A percentile compares a stretch with the other conserved stretches of the same genome.
phyloP scores from a whole-genome alignment of 148 eudicot species.

The Pharnaceum exiguum region DNA sequence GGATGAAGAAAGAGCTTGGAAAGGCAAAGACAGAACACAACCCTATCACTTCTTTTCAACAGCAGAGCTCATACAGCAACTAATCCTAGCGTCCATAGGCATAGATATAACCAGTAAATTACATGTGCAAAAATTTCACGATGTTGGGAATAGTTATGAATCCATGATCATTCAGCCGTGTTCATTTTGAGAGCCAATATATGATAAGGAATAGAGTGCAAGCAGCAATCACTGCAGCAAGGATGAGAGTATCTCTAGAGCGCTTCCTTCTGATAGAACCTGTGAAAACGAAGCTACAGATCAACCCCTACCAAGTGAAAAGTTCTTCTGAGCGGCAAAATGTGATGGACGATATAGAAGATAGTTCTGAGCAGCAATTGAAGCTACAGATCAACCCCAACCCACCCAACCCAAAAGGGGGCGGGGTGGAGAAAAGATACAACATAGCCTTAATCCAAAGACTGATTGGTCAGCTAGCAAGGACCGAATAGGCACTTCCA shows the following conservation, averaged over 20 bases:
- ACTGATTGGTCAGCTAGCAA: too few species aligned
- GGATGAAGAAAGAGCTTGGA: too few species aligned
- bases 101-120: slow-evolving; percentile 10
- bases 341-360: neutral
- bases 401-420: too few species aligned
- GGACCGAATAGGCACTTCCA: too few species aligned
- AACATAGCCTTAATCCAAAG: too few species aligned
- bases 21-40: neutral
- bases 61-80: too few species aligned
- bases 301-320: neutral
- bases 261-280: slow-evolving; percentile 73
- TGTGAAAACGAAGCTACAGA: slow-evolving; percentile 21
- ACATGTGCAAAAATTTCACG: slow-evolving; percentile 24
- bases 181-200: slow-evolving; percentile 86
- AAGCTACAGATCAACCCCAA: too few species aligned
- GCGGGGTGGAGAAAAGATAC: too few species aligned
- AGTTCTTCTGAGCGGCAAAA: too few species aligned
- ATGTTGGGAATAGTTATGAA: neutral
- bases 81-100: slow-evolving; percentile 5
- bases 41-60: slow-evolving; percentile 1
- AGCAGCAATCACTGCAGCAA: slow-evolving; percentile 75
- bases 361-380: neutral
- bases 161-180: neutral
- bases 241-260: slow-evolving; percentile 79
- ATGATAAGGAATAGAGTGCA: slow-evolving; percentile 81